Evolutionary conservation across 768 basidiomycete genomes (phyloP).

Genomic region (Mycena indigotica): DNA sequence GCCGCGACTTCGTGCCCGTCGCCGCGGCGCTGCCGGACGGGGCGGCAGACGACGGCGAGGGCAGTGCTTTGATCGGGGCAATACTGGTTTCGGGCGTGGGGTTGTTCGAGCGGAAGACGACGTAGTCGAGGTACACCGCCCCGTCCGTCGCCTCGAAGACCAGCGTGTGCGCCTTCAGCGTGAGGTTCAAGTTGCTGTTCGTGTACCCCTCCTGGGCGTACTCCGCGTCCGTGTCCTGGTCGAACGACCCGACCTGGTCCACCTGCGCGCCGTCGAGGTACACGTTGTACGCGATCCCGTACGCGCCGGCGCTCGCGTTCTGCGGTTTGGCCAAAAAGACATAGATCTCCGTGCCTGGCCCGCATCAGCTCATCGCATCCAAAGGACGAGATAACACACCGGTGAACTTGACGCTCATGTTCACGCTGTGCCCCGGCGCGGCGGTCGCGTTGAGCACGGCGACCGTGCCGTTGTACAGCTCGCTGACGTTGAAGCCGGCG

Average conservation of each 20-base stretch:
- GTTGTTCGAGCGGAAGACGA: slow-evolving; percentile 16
- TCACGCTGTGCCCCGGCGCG: neutral
- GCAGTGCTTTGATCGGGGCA: slow-evolving; percentile 4
- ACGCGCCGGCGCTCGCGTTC: neutral
- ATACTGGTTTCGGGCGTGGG: slow-evolving; percentile 9
- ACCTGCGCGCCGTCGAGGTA: slow-evolving; percentile 8
- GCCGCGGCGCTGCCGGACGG: neutral
- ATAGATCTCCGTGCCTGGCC: slow-evolving; percentile 14
- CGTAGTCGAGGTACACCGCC: slow-evolving; percentile 17
- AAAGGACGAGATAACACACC: no score
- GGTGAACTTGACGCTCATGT: slow-evolving; percentile 21
- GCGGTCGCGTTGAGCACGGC: slow-evolving; percentile 7
- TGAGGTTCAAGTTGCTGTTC: neutral
- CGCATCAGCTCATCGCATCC: no score
- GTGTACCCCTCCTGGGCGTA: slow-evolving; percentile 9
- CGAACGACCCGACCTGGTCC: neutral
- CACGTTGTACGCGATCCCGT: slow-evolving; percentile 3
- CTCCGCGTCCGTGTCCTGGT: slow-evolving; percentile 3
- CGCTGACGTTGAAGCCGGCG: slow-evolving; percentile 14
- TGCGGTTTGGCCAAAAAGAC: slow-evolving; percentile 18
- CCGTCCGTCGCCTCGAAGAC: neutral
- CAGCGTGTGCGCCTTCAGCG: slow-evolving; percentile 7
- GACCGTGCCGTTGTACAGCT: slow-evolving; percentile 23
- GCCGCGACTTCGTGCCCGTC: neutral
- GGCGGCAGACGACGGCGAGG: neutral